Evolutionary conservation across 352 stramenopile genomes (phyloP), one percentile per base, ranked within the genome.

Genomic region (Aphanomyces stellatus): DNA sequence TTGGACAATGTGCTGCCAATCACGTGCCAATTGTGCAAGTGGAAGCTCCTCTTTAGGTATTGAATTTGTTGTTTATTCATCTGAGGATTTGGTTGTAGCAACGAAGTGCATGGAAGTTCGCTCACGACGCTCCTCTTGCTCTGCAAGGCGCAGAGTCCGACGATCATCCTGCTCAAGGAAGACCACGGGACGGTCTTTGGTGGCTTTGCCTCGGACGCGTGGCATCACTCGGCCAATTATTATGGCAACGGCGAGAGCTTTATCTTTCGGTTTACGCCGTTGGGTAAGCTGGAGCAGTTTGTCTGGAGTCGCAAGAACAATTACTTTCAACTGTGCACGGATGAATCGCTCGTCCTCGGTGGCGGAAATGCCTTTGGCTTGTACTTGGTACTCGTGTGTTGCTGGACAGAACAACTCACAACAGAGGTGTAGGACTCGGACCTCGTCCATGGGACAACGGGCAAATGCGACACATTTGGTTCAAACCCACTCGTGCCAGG

Each of bases 281-380:
- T 69, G 69, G 69, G 34, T 60, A 68, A 71, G 7, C 91, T 96
- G 56, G 73, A 77, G 10, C 91, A 90, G 61, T 95, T 92, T 53
- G 70, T 85, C 42, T 96, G 88, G 85, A 95, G 86, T 35, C 82
- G 88, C 22, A 84, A 87, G 55, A 97, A 96, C 75, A 90, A 80
- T 67, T 96, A 96, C 70, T 96, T 96, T 49, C 88, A 93, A 81
- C 76, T 97, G 25, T 94, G 86, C 72, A 95, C 86, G 19, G 87
- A 96, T 13, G 86, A 95, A 60, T 95, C 88, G 35, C 75, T 97
- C 40, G 85, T 93, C 24, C 93, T 97, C 82, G 90, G 90, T 40
- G 90, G 90, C 19, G 90, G 90, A 2, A 88, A 88, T 34, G 90
- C 80, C 65, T 97, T 97, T 65, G 90, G 87, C 1, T 78, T 96